phyloP scores from a whole-genome alignment of 2,329 filamentous ascomycete species.

The Xenosphaeropsis pyriputrescens region DNA sequence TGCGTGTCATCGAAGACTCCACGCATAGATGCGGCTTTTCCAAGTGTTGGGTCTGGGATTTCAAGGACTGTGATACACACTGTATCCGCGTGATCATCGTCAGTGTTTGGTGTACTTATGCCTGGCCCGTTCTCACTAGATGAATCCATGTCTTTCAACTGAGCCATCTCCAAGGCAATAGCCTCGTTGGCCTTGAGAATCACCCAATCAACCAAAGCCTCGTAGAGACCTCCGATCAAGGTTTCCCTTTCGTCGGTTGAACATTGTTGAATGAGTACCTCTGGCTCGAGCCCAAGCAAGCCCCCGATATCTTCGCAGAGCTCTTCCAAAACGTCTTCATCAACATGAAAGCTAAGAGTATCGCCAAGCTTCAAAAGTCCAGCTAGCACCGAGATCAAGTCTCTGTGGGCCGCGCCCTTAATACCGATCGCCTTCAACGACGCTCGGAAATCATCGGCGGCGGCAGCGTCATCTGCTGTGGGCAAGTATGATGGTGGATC shows the following conservation, averaged over 20 bases:
- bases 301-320: slow-evolving; percentile 83
- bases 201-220: slow-evolving; percentile 90
- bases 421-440: slow-evolving; percentile 87
- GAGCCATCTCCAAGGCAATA: slow-evolving; percentile 61
- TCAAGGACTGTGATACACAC: slow-evolving; percentile 84
- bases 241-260: slow-evolving; percentile 73
- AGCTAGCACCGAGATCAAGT: slow-evolving; percentile 73
- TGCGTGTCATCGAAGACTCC: slow-evolving; percentile 85
- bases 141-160: slow-evolving; percentile 49
- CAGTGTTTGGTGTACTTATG: slow-evolving; percentile 47
- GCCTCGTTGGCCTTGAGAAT: slow-evolving; percentile 77
- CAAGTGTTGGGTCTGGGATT: slow-evolving; percentile 63
- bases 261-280: slow-evolving; percentile 64
- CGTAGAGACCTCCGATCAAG: slow-evolving; percentile 77
- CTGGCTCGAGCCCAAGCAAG: slow-evolving; percentile 74
- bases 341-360: slow-evolving; percentile 69
- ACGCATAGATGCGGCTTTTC: slow-evolving; percentile 78
- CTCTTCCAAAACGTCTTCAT: slow-evolving; percentile 71
- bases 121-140: slow-evolving; percentile 49
- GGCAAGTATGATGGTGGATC: slow-evolving; percentile 76
- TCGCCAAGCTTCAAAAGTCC: slow-evolving; percentile 86
- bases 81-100: slow-evolving; percentile 64
- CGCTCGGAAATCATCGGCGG: slow-evolving; percentile 82
- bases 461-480: slow-evolving; percentile 80
- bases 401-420: slow-evolving; percentile 69